Conservation (phyloP, 495 filamentous ascomycete genomes). For the Choiromyces venosus region DNA sequence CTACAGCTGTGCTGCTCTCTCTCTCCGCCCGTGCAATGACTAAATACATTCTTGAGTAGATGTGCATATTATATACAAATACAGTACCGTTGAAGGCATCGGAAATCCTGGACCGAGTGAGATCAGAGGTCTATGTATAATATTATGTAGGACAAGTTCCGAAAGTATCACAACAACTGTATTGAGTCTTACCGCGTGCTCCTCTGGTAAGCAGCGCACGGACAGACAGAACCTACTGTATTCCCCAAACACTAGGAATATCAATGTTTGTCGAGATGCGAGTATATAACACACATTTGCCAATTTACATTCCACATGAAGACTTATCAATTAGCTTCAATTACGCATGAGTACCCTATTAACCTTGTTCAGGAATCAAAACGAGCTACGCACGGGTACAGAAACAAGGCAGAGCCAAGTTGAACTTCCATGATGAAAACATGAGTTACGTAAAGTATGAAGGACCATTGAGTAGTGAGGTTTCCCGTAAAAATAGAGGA, state of each 20-base stretch:
- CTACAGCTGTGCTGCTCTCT: no score
- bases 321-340: no score
- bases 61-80: background rate
- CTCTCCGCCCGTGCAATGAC: background rate
- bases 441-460: background rate
- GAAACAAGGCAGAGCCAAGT: background rate
- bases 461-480: background rate
- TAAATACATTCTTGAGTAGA: background rate
- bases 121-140: background rate
- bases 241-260: background rate
- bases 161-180: background rate
- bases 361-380: background rate
- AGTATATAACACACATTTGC: no score
- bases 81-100: background rate
- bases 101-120: background rate
- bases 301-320: no score
- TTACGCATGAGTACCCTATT: background rate
- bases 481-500: background rate
- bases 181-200: background rate
- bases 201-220: background rate
- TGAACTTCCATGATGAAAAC: background rate
- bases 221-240: background rate
- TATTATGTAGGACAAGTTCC: no score
- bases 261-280: background rate
- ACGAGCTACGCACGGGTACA: background rate